These are phyloP conservation scores for Cladosporium sp. DNA, from an alignment of 2,329 filamentous ascomycete species.

Conservation along the genomic window DNA sequence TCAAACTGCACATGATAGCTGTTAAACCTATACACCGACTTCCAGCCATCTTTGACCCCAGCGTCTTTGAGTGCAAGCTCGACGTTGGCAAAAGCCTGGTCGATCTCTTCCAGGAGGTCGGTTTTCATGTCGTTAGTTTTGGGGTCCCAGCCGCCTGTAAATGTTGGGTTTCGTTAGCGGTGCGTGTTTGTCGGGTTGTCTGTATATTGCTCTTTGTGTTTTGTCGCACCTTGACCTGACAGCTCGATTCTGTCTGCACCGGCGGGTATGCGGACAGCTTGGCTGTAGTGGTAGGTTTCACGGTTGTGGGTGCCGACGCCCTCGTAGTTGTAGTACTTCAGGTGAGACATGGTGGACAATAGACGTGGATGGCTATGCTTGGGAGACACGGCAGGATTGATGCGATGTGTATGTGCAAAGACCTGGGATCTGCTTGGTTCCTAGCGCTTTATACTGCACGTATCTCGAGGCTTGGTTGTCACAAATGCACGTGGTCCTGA, in stretches of 20 bases:
- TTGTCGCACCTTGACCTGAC: slow-evolving; percentile 32
- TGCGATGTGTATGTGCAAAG: too few relatives aligned
- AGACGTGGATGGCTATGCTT: too few relatives aligned
- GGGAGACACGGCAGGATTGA: too few relatives aligned
- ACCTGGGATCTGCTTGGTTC: too few relatives aligned
- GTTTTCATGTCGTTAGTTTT: slow-evolving; percentile 16
- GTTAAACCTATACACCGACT: slow-evolving; percentile 44
- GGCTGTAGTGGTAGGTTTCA: slow-evolving; percentile 30
- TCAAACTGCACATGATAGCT: slow-evolving; percentile 22
- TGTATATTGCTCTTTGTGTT: background rate
- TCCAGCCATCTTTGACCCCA: slow-evolving; percentile 51
- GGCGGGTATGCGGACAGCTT: slow-evolving; percentile 31
- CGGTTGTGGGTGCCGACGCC: slow-evolving; percentile 35
- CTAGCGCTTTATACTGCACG: too few relatives aligned
- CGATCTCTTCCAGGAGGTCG: slow-evolving; percentile 28
- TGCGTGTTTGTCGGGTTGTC: too few relatives aligned
- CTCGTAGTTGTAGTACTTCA: slow-evolving; percentile 39
- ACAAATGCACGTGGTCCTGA: too few relatives aligned
- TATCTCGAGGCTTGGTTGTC: too few relatives aligned
- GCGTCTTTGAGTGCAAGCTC: slow-evolving; percentile 49
- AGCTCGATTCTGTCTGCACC: slow-evolving; percentile 34
- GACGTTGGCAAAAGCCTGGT: slow-evolving; percentile 53
- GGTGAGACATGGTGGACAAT: slow-evolving; percentile 30
- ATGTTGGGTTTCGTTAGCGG: background rate
- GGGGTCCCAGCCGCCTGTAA: slow-evolving; percentile 35